These are phyloP conservation scores for Trebouxia sp. DNA, from an alignment of 139 green algal species.

Conservation along the genomic window DNA sequence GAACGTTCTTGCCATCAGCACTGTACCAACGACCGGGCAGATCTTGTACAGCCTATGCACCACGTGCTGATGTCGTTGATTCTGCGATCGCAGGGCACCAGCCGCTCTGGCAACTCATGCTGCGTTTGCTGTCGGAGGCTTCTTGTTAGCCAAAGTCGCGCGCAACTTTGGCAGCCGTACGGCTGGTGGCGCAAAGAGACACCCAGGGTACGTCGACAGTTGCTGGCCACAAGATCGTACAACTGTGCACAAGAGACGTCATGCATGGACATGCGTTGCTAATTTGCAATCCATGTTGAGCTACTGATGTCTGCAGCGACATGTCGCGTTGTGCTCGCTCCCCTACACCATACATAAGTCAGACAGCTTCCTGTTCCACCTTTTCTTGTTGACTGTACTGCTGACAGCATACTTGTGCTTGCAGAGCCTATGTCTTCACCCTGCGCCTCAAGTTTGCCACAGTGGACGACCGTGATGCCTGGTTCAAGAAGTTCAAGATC, in stretches of 20 bases:
- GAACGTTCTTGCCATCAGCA: no score
- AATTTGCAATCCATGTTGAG: no score
- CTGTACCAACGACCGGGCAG: no score
- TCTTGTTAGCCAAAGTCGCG: background rate
- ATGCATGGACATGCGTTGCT: background rate
- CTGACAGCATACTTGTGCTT: background rate
- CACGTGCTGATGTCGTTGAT: background rate
- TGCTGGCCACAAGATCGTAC: slow-evolving; percentile 19
- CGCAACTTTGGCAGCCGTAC: background rate
- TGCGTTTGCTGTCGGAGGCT: background rate
- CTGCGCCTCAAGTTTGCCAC: slow-evolving; percentile 18
- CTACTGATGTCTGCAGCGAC: no score
- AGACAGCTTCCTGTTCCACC: no score
- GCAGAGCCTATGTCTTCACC: slow-evolving; percentile 2
- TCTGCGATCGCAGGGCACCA: slow-evolving; percentile 1
- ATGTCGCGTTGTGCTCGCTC: no score
- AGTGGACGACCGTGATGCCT: slow-evolving; percentile 17
- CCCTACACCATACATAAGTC: no score
- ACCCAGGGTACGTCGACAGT: background rate
- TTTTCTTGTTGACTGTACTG: background rate
- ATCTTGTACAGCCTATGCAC: no score
- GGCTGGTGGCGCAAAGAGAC: slow-evolving; percentile 7
- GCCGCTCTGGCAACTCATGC: slow-evolving; percentile 1
- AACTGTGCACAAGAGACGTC: background rate
- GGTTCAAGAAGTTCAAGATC: slow-evolving; percentile 23